A percentile compares a stretch with the other conserved stretches of the same genome.
phyloP scores from a whole-genome alignment of 148 eudicot genomes.

The Cornus controversa region DNA sequence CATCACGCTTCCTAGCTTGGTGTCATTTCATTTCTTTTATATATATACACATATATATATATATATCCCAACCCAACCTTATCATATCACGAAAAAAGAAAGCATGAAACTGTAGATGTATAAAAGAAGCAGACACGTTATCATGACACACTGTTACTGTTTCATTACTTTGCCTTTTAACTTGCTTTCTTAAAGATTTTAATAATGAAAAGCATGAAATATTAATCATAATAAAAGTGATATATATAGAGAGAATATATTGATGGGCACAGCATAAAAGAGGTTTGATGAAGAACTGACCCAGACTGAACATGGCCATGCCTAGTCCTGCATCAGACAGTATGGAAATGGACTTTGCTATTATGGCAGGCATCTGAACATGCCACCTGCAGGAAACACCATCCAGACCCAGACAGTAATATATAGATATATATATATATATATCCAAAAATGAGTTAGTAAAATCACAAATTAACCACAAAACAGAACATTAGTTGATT shows the following conservation, averaged over 20 bases:
- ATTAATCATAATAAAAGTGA: no score
- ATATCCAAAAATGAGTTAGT: no score
- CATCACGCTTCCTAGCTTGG: not conserved
- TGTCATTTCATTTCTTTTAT: no score
- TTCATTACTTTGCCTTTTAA: constrained; percentile 4
- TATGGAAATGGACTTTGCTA: constrained; percentile 78
- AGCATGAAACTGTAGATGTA: no score
- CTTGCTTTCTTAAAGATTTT: constrained; percentile 5
- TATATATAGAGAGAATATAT: no score
- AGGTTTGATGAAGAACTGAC: constrained; percentile 34
- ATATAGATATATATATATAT: no score
- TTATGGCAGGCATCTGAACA: constrained; percentile 81
- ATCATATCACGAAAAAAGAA: no score
- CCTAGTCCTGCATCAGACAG: constrained; percentile 96
- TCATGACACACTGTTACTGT: constrained; percentile 11
- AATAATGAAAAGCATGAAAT: constrained; percentile 10
- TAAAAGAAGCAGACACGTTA: constrained; percentile 14
- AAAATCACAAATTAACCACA: constrained; percentile 12
- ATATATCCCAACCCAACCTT: no score
- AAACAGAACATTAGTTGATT: no score
- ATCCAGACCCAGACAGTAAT: no score
- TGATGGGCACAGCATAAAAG: no score
- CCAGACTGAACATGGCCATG: constrained; percentile 97
- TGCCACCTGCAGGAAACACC: constrained; percentile 59
- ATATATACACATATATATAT: no score